These are phyloP conservation scores for Penicillium samsonianum DNA, from an alignment of 495 filamentous ascomycete genomes.

Conservation along the genomic window DNA sequence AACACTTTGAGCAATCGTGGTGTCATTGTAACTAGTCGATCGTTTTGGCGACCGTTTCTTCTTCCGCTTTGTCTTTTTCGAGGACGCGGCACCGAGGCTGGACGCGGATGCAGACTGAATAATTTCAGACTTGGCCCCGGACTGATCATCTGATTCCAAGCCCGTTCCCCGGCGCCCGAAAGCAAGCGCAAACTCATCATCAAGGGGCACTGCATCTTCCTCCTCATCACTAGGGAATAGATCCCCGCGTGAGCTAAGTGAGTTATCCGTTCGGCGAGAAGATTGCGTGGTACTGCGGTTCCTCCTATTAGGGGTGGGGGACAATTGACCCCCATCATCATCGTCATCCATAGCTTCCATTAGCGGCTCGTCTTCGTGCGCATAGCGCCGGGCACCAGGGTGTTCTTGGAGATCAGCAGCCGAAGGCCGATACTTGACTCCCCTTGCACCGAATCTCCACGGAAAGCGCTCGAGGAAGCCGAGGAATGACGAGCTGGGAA, in stretches of 20 bases:
- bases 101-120: slow-evolving; percentile 58
- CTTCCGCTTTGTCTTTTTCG: slow-evolving; percentile 41
- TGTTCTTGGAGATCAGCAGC: slow-evolving; percentile 91
- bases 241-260: slow-evolving; percentile 88
- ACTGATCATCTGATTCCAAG: slow-evolving; percentile 64
- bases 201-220: slow-evolving; percentile 87
- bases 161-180: slow-evolving; percentile 67
- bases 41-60: slow-evolving; percentile 32
- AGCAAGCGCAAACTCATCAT: slow-evolving; percentile 87
- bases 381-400: slow-evolving; percentile 57
- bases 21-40: slow-evolving; percentile 12
- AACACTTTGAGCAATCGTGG: slow-evolving; percentile 25
- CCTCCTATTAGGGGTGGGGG: slow-evolving; percentile 49
- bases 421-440: slow-evolving; percentile 81
- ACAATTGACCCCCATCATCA: slow-evolving; percentile 37
- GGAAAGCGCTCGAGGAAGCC: slow-evolving; percentile 84
- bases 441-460: slow-evolving; percentile 79
- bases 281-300: slow-evolving; percentile 76
- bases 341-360: slow-evolving; percentile 63
- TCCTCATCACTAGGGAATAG: slow-evolving; percentile 93
- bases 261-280: slow-evolving; percentile 85
- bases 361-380: slow-evolving; percentile 68
- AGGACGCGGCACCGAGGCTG: slow-evolving; percentile 56
- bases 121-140: slow-evolving; percentile 67
- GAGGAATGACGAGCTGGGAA: slow-evolving; percentile 81